Evolutionary conservation across 2,329 filamentous ascomycete species (phyloP), one percentile per base, ranked within the genome.

Genomic region (Orbilia javanica): DNA sequence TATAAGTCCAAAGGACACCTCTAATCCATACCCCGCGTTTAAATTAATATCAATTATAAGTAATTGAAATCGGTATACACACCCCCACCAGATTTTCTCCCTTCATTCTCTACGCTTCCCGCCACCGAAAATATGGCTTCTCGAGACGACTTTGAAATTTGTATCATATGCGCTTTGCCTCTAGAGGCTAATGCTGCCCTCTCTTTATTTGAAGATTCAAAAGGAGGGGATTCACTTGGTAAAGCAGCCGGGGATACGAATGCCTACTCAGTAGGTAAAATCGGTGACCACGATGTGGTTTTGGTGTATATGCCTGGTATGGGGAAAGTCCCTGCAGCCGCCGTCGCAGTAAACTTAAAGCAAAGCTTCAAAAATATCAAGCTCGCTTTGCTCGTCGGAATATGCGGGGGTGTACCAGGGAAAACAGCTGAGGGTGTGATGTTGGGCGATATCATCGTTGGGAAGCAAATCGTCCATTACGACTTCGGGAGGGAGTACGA

Each of bases 261-360:
- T 22, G 22, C 11, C 4, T 85, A 85, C 67, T 79, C 79, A 1
- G 70, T 83, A 0, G 84, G 84, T 0, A 63, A 42, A 0, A 82
- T 85, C 0, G 82, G 82, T 0, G 55, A 68, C 4, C 84, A 85
- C 53, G 83, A 85, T 36, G 79, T 85, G 5, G 84, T 84, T 6
- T 82, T 86, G n/a, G 80, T 80, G 5, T 74, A 62, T 2, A 64
- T 84, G 15, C 82, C 83, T 0, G 57, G 79, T 8, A 83, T 83
- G 18, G 83, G 83, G 1, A 80, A 76, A 4, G 63, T 62, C 3
- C 52, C 75, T 6, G 82, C 83, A 0, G 81, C 83, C 0, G 78
- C 6, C 4, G 83, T 81, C 0, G 79, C 39, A 46, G 20, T 15
- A 5, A 68, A 82, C 46, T 82, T 85, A 81, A 27, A 82, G 0